Evolutionary conservation across 2,329 filamentous ascomycete species (phyloP).

Genomic region (Erysiphe neolycopersici): DNA sequence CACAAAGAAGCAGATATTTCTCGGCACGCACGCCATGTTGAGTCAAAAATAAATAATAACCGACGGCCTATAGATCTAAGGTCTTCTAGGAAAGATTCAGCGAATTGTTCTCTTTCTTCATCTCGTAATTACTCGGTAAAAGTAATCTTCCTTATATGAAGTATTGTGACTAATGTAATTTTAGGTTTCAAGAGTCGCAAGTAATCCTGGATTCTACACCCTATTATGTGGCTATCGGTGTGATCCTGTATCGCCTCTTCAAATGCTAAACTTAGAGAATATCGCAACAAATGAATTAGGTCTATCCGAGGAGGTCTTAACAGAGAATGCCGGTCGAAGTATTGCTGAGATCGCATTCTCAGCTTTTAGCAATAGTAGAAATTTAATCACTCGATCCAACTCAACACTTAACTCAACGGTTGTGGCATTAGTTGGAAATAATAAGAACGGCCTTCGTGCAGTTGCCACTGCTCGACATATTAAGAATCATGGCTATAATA

Average conservation of each 20-base stretch:
- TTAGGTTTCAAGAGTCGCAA: conserved; percentile 6
- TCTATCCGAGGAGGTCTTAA: conserved; percentile 68
- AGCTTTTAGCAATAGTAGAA: conserved; percentile 24
- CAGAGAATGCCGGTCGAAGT: conserved; percentile 70
- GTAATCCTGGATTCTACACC: conserved; percentile 20
- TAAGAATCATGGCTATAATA: conserved; percentile 53
- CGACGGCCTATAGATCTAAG: conserved; percentile 9
- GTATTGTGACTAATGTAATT: conserved; percentile 2
- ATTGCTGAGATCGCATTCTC: conserved; percentile 62
- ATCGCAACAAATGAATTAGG: conserved; percentile 71
- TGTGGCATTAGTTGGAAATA: conserved; percentile 88
- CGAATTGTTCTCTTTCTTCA: conserved; percentile 6
- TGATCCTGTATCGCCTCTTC: conserved; percentile 41
- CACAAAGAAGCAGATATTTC: conserved; percentile 15
- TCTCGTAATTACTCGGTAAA: conserved; percentile 10
- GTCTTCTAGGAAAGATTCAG: conserved; percentile 12
- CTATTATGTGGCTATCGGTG: conserved; percentile 27
- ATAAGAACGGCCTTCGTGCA: conserved; percentile 63
- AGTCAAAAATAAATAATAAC: conserved; percentile 14
- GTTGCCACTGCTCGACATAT: conserved; percentile 70
- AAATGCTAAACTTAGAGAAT: conserved; percentile 82
- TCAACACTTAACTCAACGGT: conserved; percentile 15
- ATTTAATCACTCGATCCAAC: conserved; percentile 13
- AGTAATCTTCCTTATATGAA: background rate
- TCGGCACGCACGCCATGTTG: conserved; percentile 11